A percentile compares a stretch with the other conserved stretches of the same genome.
These are phyloP conservation scores for Rhodosorus marinus DNA, from an alignment of 23 red algal species.

Conservation along the genomic window DNA sequence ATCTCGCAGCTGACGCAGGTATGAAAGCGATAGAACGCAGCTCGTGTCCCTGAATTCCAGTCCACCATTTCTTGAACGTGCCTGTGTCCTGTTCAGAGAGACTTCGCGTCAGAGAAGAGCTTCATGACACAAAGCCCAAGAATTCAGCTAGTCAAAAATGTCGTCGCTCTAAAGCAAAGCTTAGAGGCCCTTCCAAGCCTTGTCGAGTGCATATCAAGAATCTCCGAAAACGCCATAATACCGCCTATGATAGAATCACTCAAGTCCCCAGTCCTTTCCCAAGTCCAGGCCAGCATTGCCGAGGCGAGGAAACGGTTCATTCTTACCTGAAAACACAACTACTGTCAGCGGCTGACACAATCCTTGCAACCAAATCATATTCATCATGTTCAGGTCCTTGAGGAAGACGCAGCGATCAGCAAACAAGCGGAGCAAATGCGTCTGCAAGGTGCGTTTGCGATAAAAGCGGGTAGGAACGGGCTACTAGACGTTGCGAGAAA, in stretches of 20 bases:
- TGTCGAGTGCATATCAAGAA: constrained; percentile 13
- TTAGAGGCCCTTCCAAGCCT: constrained; percentile 16
- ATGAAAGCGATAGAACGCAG: no score
- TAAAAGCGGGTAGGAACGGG: constrained; percentile 43
- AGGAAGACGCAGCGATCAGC: constrained; percentile 7
- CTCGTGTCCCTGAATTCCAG: no score
- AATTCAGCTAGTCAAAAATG: constrained; percentile 23
- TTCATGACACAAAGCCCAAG: no score
- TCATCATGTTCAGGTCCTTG: no score
- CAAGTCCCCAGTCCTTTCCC: constrained; percentile 14
- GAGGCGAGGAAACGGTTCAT: no score
- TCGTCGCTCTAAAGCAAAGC: constrained; percentile 32
- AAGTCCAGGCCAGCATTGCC: constrained; percentile 18
- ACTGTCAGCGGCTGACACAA: no score
- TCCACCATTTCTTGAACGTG: no score
- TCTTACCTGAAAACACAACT: no score
- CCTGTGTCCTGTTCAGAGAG: no score
- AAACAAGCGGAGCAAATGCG: constrained; percentile 31
- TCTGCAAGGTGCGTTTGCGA: constrained; percentile 54
- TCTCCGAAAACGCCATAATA: constrained; percentile 20
- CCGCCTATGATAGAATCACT: constrained; percentile 22
- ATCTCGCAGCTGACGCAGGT: constrained; percentile 29
- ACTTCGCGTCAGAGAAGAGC: no score
- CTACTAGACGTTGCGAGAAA: constrained; percentile 58
- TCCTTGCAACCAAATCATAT: no score